A percentile compares a stretch with the other conserved stretches of the same genome.
These are phyloP conservation scores for Leptodontidium sp. DNA, from an alignment of 2,329 filamentous ascomycete species.

Conservation along the genomic window DNA sequence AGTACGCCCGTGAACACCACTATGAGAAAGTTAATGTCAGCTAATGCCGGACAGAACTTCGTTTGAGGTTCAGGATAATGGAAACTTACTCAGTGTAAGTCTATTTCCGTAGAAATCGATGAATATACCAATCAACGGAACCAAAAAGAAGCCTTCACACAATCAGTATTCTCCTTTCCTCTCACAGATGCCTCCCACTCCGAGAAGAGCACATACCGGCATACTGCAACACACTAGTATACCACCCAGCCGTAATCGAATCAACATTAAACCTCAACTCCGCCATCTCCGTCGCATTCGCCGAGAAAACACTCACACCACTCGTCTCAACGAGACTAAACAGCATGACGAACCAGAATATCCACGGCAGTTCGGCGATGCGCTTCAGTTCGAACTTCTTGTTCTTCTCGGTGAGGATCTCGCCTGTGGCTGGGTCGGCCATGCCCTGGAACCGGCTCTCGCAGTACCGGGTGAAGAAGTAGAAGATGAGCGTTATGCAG, in stretches of 20 bases:
- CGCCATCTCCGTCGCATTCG: conserved; percentile 68
- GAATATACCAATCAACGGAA: conserved; percentile 63
- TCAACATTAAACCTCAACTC: conserved; percentile 65
- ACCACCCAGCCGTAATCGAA: conserved; percentile 66
- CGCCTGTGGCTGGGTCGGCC: conserved; percentile 63
- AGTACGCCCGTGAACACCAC: conserved; percentile 56
- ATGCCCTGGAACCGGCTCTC: conserved; percentile 56
- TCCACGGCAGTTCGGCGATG: conserved; percentile 65
- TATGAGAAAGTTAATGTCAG: conserved; percentile 19
- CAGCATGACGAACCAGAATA: conserved; percentile 62
- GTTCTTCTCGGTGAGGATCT: conserved; percentile 66
- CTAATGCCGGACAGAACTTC: neutral
- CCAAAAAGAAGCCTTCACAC: conserved; percentile 60
- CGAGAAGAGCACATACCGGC: conserved; percentile 46
- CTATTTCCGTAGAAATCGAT: conserved; percentile 64
- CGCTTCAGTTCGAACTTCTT: conserved; percentile 64
- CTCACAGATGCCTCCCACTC: too few species aligned
- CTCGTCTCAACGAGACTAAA: conserved; percentile 68
- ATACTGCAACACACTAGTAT: conserved; percentile 64
- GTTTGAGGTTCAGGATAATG: conserved; percentile 11
- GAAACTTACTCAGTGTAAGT: conserved; percentile 51
- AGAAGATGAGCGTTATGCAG: conserved; percentile 59
- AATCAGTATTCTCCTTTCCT: too few species aligned
- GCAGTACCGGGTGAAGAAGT: conserved; percentile 61
- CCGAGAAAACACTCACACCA: conserved; percentile 60